phyloP scores from a whole-genome alignment of 2,329 filamentous ascomycete species.

The Stagonosporopsis vannaccii region DNA sequence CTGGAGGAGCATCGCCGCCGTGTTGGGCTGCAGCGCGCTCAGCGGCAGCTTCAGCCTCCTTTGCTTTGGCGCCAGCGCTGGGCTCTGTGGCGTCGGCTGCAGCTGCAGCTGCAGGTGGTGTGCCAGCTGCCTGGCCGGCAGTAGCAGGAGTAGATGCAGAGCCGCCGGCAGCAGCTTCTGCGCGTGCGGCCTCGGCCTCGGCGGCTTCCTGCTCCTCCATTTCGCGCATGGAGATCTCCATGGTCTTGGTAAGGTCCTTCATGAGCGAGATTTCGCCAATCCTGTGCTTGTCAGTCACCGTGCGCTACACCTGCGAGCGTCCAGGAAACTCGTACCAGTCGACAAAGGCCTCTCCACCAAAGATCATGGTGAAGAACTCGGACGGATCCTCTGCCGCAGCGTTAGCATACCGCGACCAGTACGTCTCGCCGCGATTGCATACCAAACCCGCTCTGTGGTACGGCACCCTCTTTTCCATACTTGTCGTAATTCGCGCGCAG shows the following conservation, averaged over 20 bases:
- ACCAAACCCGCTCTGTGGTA: constrained; percentile 90
- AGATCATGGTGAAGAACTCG: constrained; percentile 98
- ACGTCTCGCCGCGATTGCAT: constrained; percentile 26
- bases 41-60: constrained; percentile 51
- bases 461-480: constrained; percentile 92
- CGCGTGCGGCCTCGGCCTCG: constrained; percentile 60
- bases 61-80: constrained; percentile 52
- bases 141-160: constrained; percentile 27
- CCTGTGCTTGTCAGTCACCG: constrained; percentile 39
- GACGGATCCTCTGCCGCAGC: constrained; percentile 75
- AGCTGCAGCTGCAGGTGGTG: constrained; percentile 14
- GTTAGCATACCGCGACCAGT: constrained; percentile 29
- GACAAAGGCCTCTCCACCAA: constrained; percentile 92
- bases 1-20: constrained; percentile 44
- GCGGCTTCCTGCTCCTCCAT: constrained; percentile 73
- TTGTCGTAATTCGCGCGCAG: constrained; percentile 94
- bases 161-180: constrained; percentile 29
- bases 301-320: not conserved
- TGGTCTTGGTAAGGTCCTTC: constrained; percentile 96
- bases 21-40: constrained; percentile 46
- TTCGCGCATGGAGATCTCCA: constrained; percentile 93
- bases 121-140: constrained; percentile 25
- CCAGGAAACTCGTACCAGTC: constrained; percentile 67
- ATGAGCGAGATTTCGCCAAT: constrained; percentile 98
- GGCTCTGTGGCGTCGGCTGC: constrained; percentile 22